Evolutionary conservation across 2,329 filamentous ascomycete genomes (phyloP).

Genomic region (Pseudocercospora cruenta): DNA sequence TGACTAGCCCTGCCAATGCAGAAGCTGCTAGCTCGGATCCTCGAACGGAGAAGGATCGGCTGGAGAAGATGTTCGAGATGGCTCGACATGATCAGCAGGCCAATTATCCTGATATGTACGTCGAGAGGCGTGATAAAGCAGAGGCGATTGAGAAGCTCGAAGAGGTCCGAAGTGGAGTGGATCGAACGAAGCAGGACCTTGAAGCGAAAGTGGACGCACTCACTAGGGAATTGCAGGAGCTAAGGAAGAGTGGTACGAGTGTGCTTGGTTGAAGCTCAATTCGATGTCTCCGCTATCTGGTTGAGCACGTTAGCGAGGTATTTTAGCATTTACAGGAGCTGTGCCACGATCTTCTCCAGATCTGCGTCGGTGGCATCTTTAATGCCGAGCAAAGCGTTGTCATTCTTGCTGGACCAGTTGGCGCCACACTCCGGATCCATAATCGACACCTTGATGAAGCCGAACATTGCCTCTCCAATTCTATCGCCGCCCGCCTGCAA

Average conservation of each 20-base stretch:
- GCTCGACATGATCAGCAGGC: neutral
- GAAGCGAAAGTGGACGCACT: neutral
- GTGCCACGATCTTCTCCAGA: constrained; percentile 35
- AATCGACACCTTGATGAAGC: constrained; percentile 36
- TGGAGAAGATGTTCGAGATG: neutral
- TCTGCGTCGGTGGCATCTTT: constrained; percentile 36
- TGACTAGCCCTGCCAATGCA: neutral
- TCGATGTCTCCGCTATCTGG: neutral
- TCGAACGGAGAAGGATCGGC: neutral
- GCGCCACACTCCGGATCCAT: constrained; percentile 38
- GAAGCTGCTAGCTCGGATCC: neutral
- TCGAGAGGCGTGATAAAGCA: neutral
- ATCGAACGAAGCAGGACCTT: neutral
- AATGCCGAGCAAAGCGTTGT: constrained; percentile 44
- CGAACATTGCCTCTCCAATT: constrained; percentile 31
- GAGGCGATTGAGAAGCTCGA: neutral
- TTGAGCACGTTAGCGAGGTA: neutral
- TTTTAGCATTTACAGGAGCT: constrained; percentile 15
- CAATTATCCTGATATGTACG: neutral
- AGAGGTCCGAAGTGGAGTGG: neutral
- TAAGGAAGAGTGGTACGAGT: neutral
- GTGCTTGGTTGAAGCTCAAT: neutral
- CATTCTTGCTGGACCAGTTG: constrained; percentile 38
- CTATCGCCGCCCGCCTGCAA: constrained; percentile 33
- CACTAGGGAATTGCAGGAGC: neutral